Percentiles rank a stretch among this genome's conserved stretches.
Conservation (phyloP, 2,329 filamentous ascomycete species). For the Lachnellula willkommii region DNA sequence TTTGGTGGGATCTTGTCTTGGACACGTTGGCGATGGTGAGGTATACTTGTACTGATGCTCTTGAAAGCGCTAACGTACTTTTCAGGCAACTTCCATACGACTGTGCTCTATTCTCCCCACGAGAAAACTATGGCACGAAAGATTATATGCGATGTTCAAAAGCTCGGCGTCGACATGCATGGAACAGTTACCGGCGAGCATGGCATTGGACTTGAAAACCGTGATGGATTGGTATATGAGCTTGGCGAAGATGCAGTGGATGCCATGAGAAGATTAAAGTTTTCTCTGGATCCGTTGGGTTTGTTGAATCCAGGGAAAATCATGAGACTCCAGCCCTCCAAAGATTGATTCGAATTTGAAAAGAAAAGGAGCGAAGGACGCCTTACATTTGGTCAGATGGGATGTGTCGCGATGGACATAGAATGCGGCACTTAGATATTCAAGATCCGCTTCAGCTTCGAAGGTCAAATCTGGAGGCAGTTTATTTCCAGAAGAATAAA, state of each 20-base stretch:
- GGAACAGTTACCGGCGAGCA: constrained; percentile 89
- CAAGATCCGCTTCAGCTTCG: too few relatives aligned
- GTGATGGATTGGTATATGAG: constrained; percentile 69
- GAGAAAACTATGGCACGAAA: constrained; percentile 63
- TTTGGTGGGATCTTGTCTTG: constrained; percentile 80
- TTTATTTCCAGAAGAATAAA: background rate
- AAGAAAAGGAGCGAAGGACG: too few relatives aligned
- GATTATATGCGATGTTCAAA: constrained; percentile 73
- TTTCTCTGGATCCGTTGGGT: constrained; percentile 74
- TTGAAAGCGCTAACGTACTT: constrained; percentile 34
- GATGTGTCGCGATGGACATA: too few relatives aligned
- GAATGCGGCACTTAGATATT: too few relatives aligned
- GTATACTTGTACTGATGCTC: background rate
- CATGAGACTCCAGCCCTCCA: background rate
- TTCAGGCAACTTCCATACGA: constrained; percentile 61
- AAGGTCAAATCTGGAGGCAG: background rate
- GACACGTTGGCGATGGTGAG: constrained; percentile 88
- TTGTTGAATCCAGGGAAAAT: constrained; percentile 65
- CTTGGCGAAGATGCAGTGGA: constrained; percentile 72
- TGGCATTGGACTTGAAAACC: constrained; percentile 79
- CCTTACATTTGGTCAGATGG: too few relatives aligned
- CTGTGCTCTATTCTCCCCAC: constrained; percentile 78
- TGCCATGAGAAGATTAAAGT: constrained; percentile 78
- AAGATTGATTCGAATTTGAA: too few relatives aligned
- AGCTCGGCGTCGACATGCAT: constrained; percentile 91